Base-by-base conservation (phyloP, 306 rosid genomes). In the Cucurbita moschata region DNA sequence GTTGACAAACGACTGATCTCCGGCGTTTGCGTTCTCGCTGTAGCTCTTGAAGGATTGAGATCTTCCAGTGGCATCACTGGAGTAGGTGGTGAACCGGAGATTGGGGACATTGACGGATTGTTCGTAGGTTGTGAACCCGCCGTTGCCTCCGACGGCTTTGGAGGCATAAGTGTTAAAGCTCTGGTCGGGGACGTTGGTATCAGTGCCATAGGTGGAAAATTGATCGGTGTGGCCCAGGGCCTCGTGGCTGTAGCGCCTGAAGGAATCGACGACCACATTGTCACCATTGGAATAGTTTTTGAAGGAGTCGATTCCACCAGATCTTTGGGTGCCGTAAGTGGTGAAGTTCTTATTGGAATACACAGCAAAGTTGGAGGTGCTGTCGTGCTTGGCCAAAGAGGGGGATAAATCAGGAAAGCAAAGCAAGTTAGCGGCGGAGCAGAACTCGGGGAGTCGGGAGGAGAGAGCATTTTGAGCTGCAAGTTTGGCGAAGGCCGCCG, bases 221-320 rank as follows among this genome's bases (percentile, higher is more conserved):
- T 62, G 56, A 26, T 95, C 97, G 9, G 74, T 58, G 75, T 91
- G 97, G 0, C 87, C 83, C 19, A 83, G 67, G 16, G 97, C 85
- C 77, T 82, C 82, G 0, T 90, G 91, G 83, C 97, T 87, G 86
- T 95, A 95, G 12, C 97, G 90, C 5, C 96, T 85, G 91, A 95
- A 95, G 58, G 93, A 90, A 84, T 88, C 86, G 43, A 85, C 85
- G 26, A 92, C 82, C 21, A 95, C 15, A 40, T 95, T 95, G 23
- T 75, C 50, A 0, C 40, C 77, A 0, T 79, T 69, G 7, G 99
- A 95, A 83, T 95, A 95, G 78, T 86, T 84, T 78, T 89, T 85
- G 83, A 95, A 95, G 80, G 79, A 71, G 84, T 95, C 96, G 3
- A 66, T 0, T 0, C 99, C 97, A 0, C 87, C 91, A 65, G 82